Conservation (phyloP, 768 basidiomycete species). For the Russula emetica region DNA sequence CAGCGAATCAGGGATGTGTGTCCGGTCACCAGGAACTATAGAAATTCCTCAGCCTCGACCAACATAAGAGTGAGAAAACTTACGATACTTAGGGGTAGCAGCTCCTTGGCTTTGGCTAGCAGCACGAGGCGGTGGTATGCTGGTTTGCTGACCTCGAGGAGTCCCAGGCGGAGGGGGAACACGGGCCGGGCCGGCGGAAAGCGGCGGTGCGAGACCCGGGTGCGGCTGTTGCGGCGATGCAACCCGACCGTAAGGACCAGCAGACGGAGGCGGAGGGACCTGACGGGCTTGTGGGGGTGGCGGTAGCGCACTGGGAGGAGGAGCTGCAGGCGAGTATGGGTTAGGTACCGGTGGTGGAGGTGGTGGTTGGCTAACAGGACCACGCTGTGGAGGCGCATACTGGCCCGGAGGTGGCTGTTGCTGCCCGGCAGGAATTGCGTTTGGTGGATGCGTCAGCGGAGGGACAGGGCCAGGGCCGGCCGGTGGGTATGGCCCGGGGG, state of each 20-base stretch:
- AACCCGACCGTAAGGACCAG: slow-evolving; percentile 35
- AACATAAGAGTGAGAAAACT: slow-evolving; percentile 36
- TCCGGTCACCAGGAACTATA: slow-evolving; percentile 82
- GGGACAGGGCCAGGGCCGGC: slow-evolving; percentile 1
- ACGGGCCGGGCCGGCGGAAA: slow-evolving; percentile 29
- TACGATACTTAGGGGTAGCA: slow-evolving; percentile 53
- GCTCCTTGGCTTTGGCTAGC: slow-evolving; percentile 18
- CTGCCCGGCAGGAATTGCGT: slow-evolving; percentile 17
- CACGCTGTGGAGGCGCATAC: slow-evolving; percentile 34
- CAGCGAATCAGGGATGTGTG: slow-evolving; percentile 77
- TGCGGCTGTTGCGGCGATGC: slow-evolving; percentile 20
- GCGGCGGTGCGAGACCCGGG: slow-evolving; percentile 18
- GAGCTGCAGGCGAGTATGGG: slow-evolving; percentile 40
- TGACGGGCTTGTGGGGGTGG: slow-evolving; percentile 33
- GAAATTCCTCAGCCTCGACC: slow-evolving; percentile 12
- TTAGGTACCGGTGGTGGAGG: slow-evolving; percentile 34
- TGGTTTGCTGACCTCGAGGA: slow-evolving; percentile 9
- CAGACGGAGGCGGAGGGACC: background rate
- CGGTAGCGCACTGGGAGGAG: slow-evolving; percentile 39
- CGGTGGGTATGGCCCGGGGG: slow-evolving; percentile 17
- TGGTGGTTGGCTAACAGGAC: slow-evolving; percentile 12
- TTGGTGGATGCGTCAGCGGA: slow-evolving; percentile 10
- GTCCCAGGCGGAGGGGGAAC: slow-evolving; percentile 33
- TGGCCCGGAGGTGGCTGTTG: slow-evolving; percentile 40
- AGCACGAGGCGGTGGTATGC: slow-evolving; percentile 19